phyloP scores from a whole-genome alignment of 352 stramenopile genomes.

The Phytophthora constricta region DNA sequence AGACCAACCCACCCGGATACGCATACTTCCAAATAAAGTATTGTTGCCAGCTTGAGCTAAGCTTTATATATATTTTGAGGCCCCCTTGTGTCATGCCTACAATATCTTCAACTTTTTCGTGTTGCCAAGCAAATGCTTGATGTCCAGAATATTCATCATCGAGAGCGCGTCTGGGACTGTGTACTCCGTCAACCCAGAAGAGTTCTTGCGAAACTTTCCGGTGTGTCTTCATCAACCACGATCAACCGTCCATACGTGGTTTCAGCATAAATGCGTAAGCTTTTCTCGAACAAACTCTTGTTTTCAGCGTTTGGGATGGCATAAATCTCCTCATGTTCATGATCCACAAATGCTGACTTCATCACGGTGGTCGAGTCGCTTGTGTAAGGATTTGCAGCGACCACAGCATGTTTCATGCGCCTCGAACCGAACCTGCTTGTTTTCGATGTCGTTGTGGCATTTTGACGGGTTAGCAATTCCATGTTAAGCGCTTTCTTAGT shows the following conservation, averaged over 20 bases:
- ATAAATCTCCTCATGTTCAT: constrained; percentile 9
- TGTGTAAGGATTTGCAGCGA: no score
- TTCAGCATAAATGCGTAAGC: constrained; percentile 42
- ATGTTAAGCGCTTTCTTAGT: constrained; percentile 46
- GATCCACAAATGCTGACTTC: constrained; percentile 3
- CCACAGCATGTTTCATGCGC: constrained; percentile 17
- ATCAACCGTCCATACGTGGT: constrained; percentile 44
- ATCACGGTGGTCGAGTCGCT: constrained; percentile 18
- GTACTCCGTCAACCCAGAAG: constrained; percentile 43
- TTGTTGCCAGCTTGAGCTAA: no score
- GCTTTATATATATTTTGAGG: no score
- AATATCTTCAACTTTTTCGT: constrained; percentile 54
- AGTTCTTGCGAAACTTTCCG: constrained; percentile 41
- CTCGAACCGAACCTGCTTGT: neutral
- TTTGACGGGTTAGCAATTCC: constrained; percentile 25
- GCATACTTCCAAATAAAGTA: no score
- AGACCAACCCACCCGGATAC: no score
- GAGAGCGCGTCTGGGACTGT: constrained; percentile 52
- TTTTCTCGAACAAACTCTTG: constrained; percentile 60
- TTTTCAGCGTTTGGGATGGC: constrained; percentile 21
- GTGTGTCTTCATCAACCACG: constrained; percentile 43
- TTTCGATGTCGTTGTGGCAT: constrained; percentile 1
- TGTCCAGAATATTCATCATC: constrained; percentile 54
- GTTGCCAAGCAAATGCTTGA: constrained; percentile 57
- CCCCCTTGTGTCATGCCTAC: no score